Percentiles rank a stretch among this genome's conserved stretches.
Conservation (phyloP, 2,329 filamentous ascomycete genomes). For the Penicillium sp. region DNA sequence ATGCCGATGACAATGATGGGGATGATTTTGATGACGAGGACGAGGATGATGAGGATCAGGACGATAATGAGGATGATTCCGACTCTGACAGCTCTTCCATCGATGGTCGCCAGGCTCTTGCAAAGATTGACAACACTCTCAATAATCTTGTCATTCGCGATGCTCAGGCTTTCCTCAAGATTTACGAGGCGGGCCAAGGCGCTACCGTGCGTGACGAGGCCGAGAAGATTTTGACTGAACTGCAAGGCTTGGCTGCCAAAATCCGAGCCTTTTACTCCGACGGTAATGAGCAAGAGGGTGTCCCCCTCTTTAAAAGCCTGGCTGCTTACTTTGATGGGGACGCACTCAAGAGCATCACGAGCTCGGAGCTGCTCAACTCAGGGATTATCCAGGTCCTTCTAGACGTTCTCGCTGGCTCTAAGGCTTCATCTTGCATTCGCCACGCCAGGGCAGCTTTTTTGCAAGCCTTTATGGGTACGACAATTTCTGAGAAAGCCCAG, state of each 20-base stretch:
- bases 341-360: slow-evolving; percentile 89
- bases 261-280: slow-evolving; percentile 71
- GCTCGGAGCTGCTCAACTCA: slow-evolving; percentile 88
- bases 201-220: slow-evolving; percentile 79
- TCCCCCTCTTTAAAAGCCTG: slow-evolving; percentile 71
- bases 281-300: slow-evolving; percentile 53
- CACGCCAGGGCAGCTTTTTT: slow-evolving; percentile 81
- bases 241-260: slow-evolving; percentile 72
- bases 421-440: slow-evolving; percentile 32
- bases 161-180: slow-evolving; percentile 81
- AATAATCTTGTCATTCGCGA: slow-evolving; percentile 73
- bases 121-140: slow-evolving; percentile 55
- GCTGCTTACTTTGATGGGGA: slow-evolving; percentile 86
- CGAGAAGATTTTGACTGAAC: slow-evolving; percentile 69
- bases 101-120: slow-evolving; percentile 45
- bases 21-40: slow-evolving; percentile 57
- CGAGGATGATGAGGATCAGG: slow-evolving; percentile 56
- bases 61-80: slow-evolving; percentile 57
- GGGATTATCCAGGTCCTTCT: slow-evolving; percentile 84
- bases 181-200: slow-evolving; percentile 76
- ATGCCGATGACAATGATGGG: slow-evolving; percentile 59
- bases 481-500: slow-evolving; percentile 63
- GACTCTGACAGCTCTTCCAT: slow-evolving; percentile 69
- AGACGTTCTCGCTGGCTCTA: slow-evolving; percentile 74
- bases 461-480: slow-evolving; percentile 85